Evolutionary conservation across 768 basidiomycete species (phyloP), one percentile per base, ranked within the genome.

Genomic region (Sarcodon aspratus): DNA sequence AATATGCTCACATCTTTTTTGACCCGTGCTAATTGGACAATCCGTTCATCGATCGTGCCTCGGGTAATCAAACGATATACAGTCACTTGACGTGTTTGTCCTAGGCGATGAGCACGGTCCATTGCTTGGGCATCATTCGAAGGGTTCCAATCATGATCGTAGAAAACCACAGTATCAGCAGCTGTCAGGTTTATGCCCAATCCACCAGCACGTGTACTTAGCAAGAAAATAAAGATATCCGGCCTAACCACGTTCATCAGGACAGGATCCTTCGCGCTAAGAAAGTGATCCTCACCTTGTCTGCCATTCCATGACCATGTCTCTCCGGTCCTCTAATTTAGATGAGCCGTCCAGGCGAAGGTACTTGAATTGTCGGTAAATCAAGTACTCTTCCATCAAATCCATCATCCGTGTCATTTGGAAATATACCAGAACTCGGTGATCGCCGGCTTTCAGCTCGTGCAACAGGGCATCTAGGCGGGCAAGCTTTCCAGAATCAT

Each of bases 391-490:
- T 64, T 98, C 96, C 80, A 98, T 94, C 45, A 98, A 71, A 63
- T 97, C 94, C 84, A 99, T 96, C 96, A 98, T 99, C 51, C 85
- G 80, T 10, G 95, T 98, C 96, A 99, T 99, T 66, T 99, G 96
- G 82, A 97, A 98, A 68, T 98, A 99, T 15, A 99, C 75, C 57
- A 99, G 67, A 11, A 95, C 91, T 43, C 93, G 82, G 65, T 99
- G 96, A 52, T 94, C 94, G 1, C 82, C 86, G 34, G 80, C 74
- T 67, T 96, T 98, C 50, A 99, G 80, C 58, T 95, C 89, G 52
- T 89, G 85, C 7, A 99, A 71, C n/a, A 99, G 69, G 17, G 73
- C 59, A 63, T 99, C 96, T 44, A 99, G 74, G 31, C 88, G 78
- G 36, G 92, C 90, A 33, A 99, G 80, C 66, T 99, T 99, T 35